Conservation (phyloP, 2,329 filamentous ascomycete species). For the Aureobasidium sp. region DNA sequence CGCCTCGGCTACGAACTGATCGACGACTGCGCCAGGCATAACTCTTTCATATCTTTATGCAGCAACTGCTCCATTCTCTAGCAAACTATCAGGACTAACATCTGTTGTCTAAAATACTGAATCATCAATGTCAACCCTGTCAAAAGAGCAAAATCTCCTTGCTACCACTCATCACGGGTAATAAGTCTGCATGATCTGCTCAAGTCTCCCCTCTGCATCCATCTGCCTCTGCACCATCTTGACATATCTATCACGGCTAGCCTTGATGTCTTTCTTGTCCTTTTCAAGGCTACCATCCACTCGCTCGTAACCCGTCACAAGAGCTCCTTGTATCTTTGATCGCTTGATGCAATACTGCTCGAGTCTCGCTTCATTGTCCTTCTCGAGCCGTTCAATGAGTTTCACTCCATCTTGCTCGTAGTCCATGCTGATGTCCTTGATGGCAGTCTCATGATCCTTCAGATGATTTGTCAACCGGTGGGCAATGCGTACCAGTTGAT, state of each 20-base stretch:
- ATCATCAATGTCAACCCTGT: background rate
- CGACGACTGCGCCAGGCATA: too few species aligned
- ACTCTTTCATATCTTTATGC: background rate
- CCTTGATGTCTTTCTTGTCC: background rate
- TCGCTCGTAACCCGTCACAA: background rate
- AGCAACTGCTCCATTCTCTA: background rate
- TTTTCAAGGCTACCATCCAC: background rate
- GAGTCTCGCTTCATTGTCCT: constrained; percentile 32
- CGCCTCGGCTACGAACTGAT: constrained; percentile 2
- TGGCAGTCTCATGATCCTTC: constrained; percentile 37
- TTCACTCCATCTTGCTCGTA: constrained; percentile 36
- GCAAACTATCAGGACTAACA: background rate
- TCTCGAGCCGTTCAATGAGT: constrained; percentile 35
- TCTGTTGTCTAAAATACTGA: background rate
- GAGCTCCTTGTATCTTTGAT: constrained; percentile 19
- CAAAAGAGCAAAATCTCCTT: background rate
- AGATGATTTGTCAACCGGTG: constrained; percentile 38
- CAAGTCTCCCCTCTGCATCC: background rate
- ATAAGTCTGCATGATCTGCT: background rate
- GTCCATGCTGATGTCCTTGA: constrained; percentile 34
- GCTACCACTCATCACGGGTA: background rate
- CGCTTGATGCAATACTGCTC: constrained; percentile 20
- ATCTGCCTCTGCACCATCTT: background rate
- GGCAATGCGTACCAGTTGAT: constrained; percentile 31
- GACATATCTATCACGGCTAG: background rate